Conservation (phyloP, 805 yeast species). For the Wickerhamiella hasegawae region DNA sequence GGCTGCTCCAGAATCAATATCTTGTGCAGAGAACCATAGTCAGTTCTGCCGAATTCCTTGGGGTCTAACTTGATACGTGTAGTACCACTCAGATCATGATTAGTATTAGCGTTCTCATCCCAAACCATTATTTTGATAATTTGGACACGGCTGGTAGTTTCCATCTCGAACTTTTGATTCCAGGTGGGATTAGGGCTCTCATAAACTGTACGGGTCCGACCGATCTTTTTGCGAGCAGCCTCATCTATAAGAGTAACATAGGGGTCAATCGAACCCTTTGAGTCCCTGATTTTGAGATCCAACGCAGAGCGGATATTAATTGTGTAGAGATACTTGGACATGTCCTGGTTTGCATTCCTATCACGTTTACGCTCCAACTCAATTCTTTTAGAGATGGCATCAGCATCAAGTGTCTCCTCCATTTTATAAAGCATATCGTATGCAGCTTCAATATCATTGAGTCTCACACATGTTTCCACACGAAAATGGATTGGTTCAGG, state of each 20-base stretch:
- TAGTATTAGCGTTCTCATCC: constrained; percentile 41
- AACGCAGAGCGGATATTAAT: constrained; percentile 50
- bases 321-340: constrained; percentile 31
- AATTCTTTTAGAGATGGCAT: constrained; percentile 25
- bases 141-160: constrained; percentile 26
- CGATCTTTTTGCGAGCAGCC: constrained; percentile 36
- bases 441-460: constrained; percentile 40
- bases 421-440: constrained; percentile 12
- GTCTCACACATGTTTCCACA: constrained; percentile 52
- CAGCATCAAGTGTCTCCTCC: constrained; percentile 39
- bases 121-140: constrained; percentile 49
- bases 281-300: constrained; percentile 32
- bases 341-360: not conserved
- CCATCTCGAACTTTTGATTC: constrained; percentile 71
- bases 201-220: constrained; percentile 49
- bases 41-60: constrained; percentile 31
- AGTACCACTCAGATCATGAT: constrained; percentile 53
- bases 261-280: constrained; percentile 35
- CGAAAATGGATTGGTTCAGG: constrained; percentile 45
- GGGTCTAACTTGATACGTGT: constrained; percentile 47
- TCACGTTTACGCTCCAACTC: constrained; percentile 16
- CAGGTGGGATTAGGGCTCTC: constrained; percentile 58
- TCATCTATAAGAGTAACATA: constrained; percentile 51
- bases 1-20: constrained; percentile 33
- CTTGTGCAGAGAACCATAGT: constrained; percentile 55